Base-by-base conservation (phyloP, 371 early-diverging fungal species). In the Edhazardia aedis region DNA sequence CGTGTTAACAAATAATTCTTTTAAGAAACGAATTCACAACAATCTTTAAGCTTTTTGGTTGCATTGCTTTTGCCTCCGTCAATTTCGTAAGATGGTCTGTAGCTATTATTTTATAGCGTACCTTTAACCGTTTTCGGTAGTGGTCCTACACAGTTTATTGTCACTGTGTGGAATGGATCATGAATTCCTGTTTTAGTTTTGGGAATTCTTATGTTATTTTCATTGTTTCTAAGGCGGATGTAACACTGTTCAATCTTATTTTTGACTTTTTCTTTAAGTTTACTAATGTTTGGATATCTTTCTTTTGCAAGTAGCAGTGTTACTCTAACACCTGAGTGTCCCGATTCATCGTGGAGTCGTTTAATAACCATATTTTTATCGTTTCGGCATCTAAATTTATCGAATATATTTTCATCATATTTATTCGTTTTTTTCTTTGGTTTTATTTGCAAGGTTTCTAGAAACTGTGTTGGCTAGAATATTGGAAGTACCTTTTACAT, bases 61-160 rank as follows among this genome's bases (percentile, higher is more conserved):
- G 3, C 38, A 4, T 26, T 16, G n/a, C 53, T n/a, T 29, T 52
- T 0, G 59, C 49, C 24, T 47, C 46, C 0, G 23, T 26, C 59
- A 53, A 53, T 47, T 38, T 53, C 6, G 48, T 53, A 7, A 29
- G 22, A 25, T 37, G 19, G 26, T 59, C 59, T 36, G 46, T 53
- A 30, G 54, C 54, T 16, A 47, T 25, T 0, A 59, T 2, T 1
- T 53, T 59, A 43, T 30, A 59, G 27, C 22, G 53, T 59, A 2
- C 42, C 40, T 1, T 2, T 1, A 0, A 7, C 1, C 24, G 44
- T 44, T 12, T 47, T 40, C 0, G 24, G 38, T 9, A 53, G 39
- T 23, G 29, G 24, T n/a, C 18, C 59, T 16, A 59, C 39, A 2
- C 40, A 12, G 24, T 59, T 54, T 16, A 53, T 33, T 40, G 24